These are phyloP conservation scores for Acorus gramineus DNA, from an alignment of 106 monocot species.

Conservation along the genomic window DNA sequence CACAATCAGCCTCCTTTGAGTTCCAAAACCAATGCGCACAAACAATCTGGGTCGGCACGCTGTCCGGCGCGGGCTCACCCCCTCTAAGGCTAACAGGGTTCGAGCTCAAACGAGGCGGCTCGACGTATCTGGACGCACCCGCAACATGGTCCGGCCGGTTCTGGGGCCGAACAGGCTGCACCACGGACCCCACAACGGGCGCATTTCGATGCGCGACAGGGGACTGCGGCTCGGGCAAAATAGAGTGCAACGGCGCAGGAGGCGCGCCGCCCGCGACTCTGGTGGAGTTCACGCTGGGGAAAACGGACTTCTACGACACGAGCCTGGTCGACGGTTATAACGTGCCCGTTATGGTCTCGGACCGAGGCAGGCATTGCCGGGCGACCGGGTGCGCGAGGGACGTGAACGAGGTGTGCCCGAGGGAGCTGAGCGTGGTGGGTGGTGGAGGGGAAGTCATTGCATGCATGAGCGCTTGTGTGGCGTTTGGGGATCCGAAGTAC, in stretches of 20 bases:
- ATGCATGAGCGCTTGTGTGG: conserved; percentile 37
- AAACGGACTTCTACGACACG: conserved; percentile 31
- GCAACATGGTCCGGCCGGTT: conserved; percentile 28
- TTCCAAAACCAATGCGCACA: conserved; percentile 15
- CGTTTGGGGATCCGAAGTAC: conserved; percentile 13
- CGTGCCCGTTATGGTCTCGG: conserved; percentile 19
- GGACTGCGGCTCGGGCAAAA: conserved; percentile 27
- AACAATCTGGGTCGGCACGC: conserved; percentile 16
- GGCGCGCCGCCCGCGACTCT: conserved; percentile 14
- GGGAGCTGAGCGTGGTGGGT: conserved; percentile 5
- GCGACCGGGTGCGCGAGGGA: conserved; percentile 15
- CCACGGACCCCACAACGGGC: conserved; percentile 17
- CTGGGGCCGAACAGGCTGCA: conserved; percentile 29
- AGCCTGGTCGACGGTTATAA: conserved; percentile 55
- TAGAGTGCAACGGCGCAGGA: conserved; percentile 17
- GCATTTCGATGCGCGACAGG: conserved; percentile 25
- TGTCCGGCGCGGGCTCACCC: conserved; percentile 20
- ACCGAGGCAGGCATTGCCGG: conserved; percentile 13
- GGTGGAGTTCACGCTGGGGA: conserved; percentile 23
- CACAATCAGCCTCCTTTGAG: conserved; percentile 9
- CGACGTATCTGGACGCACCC: conserved; percentile 11
- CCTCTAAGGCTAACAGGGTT: conserved; percentile 23
- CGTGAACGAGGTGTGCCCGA: conserved; percentile 31
- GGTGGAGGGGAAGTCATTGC: conserved; percentile 13
- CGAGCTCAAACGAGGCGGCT: conserved; percentile 13